Evolutionary conservation across 768 basidiomycete species (phyloP).

Genomic region (Psilocybe azurescens): DNA sequence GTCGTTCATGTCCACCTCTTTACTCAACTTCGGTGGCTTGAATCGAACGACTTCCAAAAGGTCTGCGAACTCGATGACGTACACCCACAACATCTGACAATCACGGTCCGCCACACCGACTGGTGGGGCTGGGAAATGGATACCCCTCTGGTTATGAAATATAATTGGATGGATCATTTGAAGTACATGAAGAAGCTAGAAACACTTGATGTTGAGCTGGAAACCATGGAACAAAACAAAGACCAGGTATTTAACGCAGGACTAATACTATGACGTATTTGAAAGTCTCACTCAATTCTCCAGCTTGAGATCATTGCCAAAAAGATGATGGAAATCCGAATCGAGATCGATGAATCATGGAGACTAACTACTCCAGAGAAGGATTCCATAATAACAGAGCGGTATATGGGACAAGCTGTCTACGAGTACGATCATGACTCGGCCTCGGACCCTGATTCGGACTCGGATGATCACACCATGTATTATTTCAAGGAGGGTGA

Average conservation of each 20-base stretch:
- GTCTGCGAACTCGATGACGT: background rate
- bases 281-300: no score
- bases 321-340: no score
- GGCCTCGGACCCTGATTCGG: no score
- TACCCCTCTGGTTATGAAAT: background rate
- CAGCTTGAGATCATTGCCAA: no score
- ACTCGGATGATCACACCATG: no score
- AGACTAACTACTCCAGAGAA: no score
- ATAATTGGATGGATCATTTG: background rate
- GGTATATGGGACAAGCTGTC: no score
- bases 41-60: background rate
- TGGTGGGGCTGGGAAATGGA: constrained; percentile 3
- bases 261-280: no score
- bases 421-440: no score
- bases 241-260: constrained; percentile 2
- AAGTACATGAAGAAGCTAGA: constrained; percentile 1
- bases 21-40: background rate
- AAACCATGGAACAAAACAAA: constrained; percentile 14
- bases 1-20: constrained; percentile 13
- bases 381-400: no score
- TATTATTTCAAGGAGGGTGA: no score
- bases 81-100: constrained; percentile 6
- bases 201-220: constrained; percentile 13
- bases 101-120: constrained; percentile 18
- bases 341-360: no score